Percentiles rank a stretch among this genome's conserved stretches.
phyloP scores from a whole-genome alignment of 306 rosid genomes.

The Rosa chinensis region DNA sequence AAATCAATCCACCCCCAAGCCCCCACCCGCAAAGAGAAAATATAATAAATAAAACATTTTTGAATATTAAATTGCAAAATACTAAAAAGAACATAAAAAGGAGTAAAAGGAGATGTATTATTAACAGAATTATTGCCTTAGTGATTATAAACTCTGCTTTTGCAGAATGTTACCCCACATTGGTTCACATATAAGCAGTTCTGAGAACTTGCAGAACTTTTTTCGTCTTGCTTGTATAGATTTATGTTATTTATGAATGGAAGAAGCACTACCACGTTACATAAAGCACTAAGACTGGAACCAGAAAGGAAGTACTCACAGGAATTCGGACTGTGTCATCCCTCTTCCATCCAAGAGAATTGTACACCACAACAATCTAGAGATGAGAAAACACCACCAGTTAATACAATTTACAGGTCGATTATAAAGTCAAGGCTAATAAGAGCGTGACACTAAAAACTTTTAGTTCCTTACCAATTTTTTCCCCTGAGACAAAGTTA shows the following conservation, averaged over 20 bases:
- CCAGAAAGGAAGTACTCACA: conserved; percentile 34
- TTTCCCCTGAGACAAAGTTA: conserved; percentile 48
- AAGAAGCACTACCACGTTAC: neutral
- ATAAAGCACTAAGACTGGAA: neutral
- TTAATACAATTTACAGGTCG: conserved; percentile 15
- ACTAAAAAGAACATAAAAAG: neutral
- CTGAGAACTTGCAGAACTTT: neutral
- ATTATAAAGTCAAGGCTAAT: conserved; percentile 7
- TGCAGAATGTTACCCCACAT: neutral
- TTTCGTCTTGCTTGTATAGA: neutral
- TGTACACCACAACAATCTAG: conserved; percentile 47
- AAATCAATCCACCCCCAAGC: neutral
- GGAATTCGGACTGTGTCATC: conserved; percentile 46
- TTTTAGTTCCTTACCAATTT: conserved; percentile 38
- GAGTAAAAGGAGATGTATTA: neutral
- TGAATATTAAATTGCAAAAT: neutral
- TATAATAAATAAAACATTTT: neutral
- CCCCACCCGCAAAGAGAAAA: neutral
- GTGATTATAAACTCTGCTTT: neutral
- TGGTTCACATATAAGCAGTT: neutral
- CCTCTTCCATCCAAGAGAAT: conserved; percentile 62
- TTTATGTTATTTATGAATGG: neutral
- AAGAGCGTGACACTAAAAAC: neutral
- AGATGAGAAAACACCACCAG: conserved; percentile 24
- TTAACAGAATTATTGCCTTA: neutral